phyloP scores from a whole-genome alignment of 1,284 basidiomycete genomes.

The Anthracocystis setariae region DNA sequence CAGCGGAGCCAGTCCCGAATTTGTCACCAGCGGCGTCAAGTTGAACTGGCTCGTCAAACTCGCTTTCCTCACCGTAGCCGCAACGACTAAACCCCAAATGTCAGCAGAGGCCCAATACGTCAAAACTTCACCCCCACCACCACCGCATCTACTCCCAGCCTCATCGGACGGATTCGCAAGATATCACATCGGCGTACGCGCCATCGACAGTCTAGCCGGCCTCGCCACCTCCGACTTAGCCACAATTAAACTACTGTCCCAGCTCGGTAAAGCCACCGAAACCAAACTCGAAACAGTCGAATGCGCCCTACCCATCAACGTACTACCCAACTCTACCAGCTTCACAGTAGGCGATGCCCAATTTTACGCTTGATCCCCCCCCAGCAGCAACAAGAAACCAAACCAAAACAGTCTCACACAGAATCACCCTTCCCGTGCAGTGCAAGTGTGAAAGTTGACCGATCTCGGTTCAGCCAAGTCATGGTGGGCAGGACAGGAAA shows the following conservation, averaged over 20 bases:
- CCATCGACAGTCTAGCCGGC: constrained; percentile 37
- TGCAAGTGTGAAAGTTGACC: neutral
- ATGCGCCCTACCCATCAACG: constrained; percentile 60
- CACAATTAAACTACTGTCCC: constrained; percentile 3
- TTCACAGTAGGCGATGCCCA: constrained; percentile 50
- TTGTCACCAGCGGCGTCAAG: constrained; percentile 61
- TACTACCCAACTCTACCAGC: constrained; percentile 59
- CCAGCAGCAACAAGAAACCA: neutral
- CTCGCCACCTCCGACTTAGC: constrained; percentile 7
- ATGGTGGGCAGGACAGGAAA: too few species aligned
- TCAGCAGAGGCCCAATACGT: too few species aligned
- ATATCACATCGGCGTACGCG: constrained; percentile 56
- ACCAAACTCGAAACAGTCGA: constrained; percentile 65
- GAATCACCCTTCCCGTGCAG: neutral
- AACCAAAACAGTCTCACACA: neutral
- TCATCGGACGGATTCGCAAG: constrained; percentile 54
- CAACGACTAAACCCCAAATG: too few species aligned
- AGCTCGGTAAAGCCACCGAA: constrained; percentile 24
- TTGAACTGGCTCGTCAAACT: constrained; percentile 59
- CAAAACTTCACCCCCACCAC: constrained; percentile 21
- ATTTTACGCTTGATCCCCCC: constrained; percentile 43
- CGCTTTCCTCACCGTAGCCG: constrained; percentile 56
- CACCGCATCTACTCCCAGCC: constrained; percentile 49
- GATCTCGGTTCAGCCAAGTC: too few species aligned
- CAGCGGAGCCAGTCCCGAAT: constrained; percentile 60